A percentile compares a stretch with the other conserved stretches of the same genome.
phyloP scores from a whole-genome alignment of 1,139 yeast genomes.

The Suhomyces wounanorum region DNA sequence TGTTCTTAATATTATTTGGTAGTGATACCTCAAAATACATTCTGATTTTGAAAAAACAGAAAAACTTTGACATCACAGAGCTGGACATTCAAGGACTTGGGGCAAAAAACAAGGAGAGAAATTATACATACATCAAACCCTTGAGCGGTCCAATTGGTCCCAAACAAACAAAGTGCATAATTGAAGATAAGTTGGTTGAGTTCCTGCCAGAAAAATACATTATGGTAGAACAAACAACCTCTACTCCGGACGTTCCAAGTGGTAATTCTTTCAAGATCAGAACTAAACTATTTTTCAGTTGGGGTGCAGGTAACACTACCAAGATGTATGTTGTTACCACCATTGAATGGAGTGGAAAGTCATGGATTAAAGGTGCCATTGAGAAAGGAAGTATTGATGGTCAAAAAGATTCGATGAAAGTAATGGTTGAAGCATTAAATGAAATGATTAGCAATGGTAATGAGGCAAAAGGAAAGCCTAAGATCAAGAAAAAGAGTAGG shows the following conservation, averaged over 20 bases:
- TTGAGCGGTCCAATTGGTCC: constrained; percentile 87
- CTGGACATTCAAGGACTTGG: constrained; percentile 45
- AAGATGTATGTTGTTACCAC: constrained; percentile 61
- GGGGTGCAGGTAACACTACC: constrained; percentile 78
- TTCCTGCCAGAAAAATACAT: constrained; percentile 61
- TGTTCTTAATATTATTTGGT: constrained; percentile 72
- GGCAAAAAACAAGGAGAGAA: constrained; percentile 44
- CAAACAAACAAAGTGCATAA: constrained; percentile 82
- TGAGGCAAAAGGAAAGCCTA: constrained; percentile 15
- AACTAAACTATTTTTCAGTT: constrained; percentile 66
- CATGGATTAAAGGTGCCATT: constrained; percentile 88
- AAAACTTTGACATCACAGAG: constrained; percentile 66
- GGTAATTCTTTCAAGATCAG: constrained; percentile 80
- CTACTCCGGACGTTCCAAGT: constrained; percentile 94
- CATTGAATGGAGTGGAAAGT: constrained; percentile 90
- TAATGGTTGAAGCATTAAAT: constrained; percentile 60
- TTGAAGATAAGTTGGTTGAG: constrained; percentile 69
- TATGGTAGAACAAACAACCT: constrained; percentile 65
- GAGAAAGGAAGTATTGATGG: constrained; percentile 94
- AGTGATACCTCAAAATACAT: constrained; percentile 61
- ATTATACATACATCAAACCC: constrained; percentile 77
- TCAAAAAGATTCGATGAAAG: constrained; percentile 69
- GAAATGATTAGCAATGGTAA: constrained; percentile 34
- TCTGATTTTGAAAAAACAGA: constrained; percentile 62
- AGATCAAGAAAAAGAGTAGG: constrained; percentile 28